phyloP scores from a whole-genome alignment of 176 grass and related monocot genomes.

The Eragrostis curvula region DNA sequence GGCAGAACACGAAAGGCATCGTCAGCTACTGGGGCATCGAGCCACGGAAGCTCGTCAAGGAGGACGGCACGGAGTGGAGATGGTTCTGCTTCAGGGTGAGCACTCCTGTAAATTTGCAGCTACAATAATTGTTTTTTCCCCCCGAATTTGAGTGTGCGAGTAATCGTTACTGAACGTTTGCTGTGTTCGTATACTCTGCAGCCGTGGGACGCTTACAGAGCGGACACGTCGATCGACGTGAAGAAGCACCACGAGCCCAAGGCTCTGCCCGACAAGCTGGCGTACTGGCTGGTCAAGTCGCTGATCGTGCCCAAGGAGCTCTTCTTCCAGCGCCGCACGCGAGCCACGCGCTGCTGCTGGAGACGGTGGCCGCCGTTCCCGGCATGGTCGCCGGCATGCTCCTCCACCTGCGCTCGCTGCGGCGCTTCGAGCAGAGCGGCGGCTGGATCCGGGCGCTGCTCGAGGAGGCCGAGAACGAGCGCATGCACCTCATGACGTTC shows the following conservation, averaged over 20 bases:
- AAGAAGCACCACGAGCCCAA: slow-evolving; percentile 83
- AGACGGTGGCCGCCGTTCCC: slow-evolving; percentile 94
- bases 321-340: slow-evolving; percentile 93
- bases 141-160: no score
- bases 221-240: slow-evolving; percentile 79
- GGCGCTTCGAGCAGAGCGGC: slow-evolving; percentile 94
- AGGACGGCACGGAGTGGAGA: slow-evolving; percentile 66
- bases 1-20: slow-evolving; percentile 28
- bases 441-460: slow-evolving; percentile 86
- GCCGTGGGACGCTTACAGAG: slow-evolving; percentile 86
- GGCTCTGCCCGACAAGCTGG: slow-evolving; percentile 66
- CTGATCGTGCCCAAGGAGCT: slow-evolving; percentile 64
- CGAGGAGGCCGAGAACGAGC: slow-evolving; percentile 99
- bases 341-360: slow-evolving; percentile 79
- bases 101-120: neutral
- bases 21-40: slow-evolving; percentile 70
- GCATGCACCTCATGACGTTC: slow-evolving; percentile 99
- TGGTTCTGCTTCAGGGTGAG: slow-evolving; percentile 62
- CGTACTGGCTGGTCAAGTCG: slow-evolving; percentile 72
- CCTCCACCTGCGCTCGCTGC: slow-evolving; percentile 92
- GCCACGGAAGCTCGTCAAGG: slow-evolving; percentile 45
- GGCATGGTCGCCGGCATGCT: slow-evolving; percentile 95
- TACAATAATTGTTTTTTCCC: neutral
- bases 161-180: neutral
- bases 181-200: neutral